Percentiles rank a stretch among this genome's conserved stretches.
These are phyloP conservation scores for Penicillium corylophilum DNA, from an alignment of 2,329 filamentous ascomycete species.

Conservation along the genomic window DNA sequence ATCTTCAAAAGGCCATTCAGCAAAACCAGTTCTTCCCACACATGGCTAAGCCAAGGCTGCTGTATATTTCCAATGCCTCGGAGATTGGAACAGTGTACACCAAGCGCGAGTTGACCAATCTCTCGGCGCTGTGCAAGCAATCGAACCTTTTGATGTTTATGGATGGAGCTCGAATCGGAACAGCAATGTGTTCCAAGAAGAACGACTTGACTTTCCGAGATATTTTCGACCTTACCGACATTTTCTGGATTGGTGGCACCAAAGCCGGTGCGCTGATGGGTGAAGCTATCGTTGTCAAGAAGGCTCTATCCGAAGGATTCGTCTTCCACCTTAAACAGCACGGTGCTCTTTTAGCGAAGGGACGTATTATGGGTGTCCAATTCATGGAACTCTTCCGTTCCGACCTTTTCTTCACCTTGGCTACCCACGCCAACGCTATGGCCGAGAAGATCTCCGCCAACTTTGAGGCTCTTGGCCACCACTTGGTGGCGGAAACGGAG, in stretches of 20 bases:
- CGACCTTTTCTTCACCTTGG: constrained; percentile 50
- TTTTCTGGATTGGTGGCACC: constrained; percentile 57
- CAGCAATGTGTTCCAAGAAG: constrained; percentile 43
- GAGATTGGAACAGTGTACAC: constrained; percentile 53
- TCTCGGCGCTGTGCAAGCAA: constrained; percentile 47
- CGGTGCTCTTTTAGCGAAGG: constrained; percentile 52
- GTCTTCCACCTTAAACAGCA: constrained; percentile 55
- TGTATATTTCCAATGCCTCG: constrained; percentile 55
- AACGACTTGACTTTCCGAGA: constrained; percentile 49
- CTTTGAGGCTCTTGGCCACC: constrained; percentile 46
- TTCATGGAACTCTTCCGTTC: constrained; percentile 52
- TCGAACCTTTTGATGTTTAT: constrained; percentile 47
- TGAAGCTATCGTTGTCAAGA: constrained; percentile 52
- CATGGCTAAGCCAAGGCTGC: constrained; percentile 52
- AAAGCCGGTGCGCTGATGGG: constrained; percentile 54
- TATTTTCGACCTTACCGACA: constrained; percentile 50
- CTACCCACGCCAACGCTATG: constrained; percentile 46
- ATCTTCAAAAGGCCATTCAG: constrained; percentile 45
- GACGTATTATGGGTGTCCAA: constrained; percentile 51
- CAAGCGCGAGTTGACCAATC: constrained; percentile 41
- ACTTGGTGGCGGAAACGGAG: constrained; percentile 47
- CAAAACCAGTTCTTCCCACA: constrained; percentile 55
- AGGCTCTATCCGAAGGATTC: constrained; percentile 47
- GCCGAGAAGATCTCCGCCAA: constrained; percentile 46
- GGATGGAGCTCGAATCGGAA: constrained; percentile 50